Evolutionary conservation across 2,329 filamentous ascomycete species (phyloP).

Genomic region (Coniochaeta sp.): DNA sequence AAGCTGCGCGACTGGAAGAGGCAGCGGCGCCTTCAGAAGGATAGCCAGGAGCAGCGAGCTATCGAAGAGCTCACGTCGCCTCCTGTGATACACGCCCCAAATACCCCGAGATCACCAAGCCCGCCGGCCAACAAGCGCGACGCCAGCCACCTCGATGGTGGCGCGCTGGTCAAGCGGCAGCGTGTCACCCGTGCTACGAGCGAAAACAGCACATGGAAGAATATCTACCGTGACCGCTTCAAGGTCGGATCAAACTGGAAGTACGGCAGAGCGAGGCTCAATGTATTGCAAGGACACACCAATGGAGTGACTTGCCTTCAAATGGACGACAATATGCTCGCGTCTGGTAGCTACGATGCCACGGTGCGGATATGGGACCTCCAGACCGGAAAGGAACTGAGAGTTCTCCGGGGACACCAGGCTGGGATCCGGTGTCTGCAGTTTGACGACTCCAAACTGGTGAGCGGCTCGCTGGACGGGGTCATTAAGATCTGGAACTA

Average conservation of each 20-base stretch:
- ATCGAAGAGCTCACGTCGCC: conserved; percentile 17
- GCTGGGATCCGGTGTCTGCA: conserved; percentile 81
- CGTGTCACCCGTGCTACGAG: conserved; percentile 17
- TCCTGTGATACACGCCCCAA: conserved; percentile 18
- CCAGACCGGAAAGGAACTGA: conserved; percentile 75
- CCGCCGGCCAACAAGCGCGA: conserved; percentile 22
- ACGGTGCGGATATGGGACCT: conserved; percentile 97
- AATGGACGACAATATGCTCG: conserved; percentile 82
- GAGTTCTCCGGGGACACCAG: conserved; percentile 77
- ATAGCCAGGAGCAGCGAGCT: conserved; percentile 16
- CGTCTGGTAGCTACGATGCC: conserved; percentile 89
- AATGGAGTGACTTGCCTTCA: conserved; percentile 69
- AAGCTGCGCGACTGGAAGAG: conserved; percentile 79
- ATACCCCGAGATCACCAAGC: conserved; percentile 13
- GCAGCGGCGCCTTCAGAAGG: conserved; percentile 60
- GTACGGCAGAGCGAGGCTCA: conserved; percentile 79
- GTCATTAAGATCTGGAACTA: conserved; percentile 96
- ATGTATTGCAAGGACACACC: conserved; percentile 74
- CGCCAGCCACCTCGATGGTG: conserved; percentile 19
- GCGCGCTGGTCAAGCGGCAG: conserved; percentile 22
- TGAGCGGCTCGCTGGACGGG: conserved; percentile 79
- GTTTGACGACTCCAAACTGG: conserved; percentile 85
- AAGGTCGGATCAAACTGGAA: conserved; percentile 98
- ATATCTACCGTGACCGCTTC: conserved; percentile 88
- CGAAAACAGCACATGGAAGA: conserved; percentile 60